Conservation (phyloP, 1,284 basidiomycete genomes). For the Phlebopus sp. region DNA sequence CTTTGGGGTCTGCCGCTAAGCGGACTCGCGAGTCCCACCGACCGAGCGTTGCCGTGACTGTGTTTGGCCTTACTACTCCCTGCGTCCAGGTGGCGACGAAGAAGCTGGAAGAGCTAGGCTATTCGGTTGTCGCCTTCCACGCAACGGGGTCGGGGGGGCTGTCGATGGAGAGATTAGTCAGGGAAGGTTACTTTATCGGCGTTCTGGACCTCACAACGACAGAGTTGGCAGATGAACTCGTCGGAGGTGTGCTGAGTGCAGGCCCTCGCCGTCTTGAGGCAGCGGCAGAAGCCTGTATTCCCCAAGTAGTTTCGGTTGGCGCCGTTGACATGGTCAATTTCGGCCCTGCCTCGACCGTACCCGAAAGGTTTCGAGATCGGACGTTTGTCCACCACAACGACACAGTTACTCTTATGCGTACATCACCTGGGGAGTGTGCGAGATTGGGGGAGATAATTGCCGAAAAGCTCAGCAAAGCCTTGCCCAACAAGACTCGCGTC, state of each 20-base stretch:
- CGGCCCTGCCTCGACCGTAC: slow-evolving; percentile 21
- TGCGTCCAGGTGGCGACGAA: slow-evolving; percentile 24
- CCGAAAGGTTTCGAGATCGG: slow-evolving; percentile 14
- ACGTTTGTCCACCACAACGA: slow-evolving; percentile 22
- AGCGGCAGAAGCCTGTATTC: slow-evolving; percentile 14
- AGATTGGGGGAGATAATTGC: slow-evolving; percentile 21
- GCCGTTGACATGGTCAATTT: slow-evolving; percentile 33
- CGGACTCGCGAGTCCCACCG: not conserved
- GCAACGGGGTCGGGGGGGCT: slow-evolving; percentile 28
- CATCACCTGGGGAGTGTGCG: slow-evolving; percentile 22
- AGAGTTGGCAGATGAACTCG: slow-evolving; percentile 29
- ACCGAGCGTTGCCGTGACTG: slow-evolving; percentile 20
- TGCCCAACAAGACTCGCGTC: slow-evolving; percentile 15
- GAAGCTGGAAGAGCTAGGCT: slow-evolving; percentile 24
- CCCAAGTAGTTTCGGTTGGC: slow-evolving; percentile 26
- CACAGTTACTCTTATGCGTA: slow-evolving; percentile 30
- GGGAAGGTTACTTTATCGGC: slow-evolving; percentile 20
- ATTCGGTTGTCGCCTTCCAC: slow-evolving; percentile 26
- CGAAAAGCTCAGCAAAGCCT: slow-evolving; percentile 20
- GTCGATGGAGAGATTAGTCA: slow-evolving; percentile 30
- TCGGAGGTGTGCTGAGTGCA: slow-evolving; percentile 26
- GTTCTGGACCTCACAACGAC: slow-evolving; percentile 31
- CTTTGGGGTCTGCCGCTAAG: slow-evolving; percentile 6
- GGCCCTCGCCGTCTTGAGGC: slow-evolving; percentile 26
- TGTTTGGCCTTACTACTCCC: slow-evolving; percentile 29